phyloP scores from a whole-genome alignment of 805 yeast species.

The Candida caryicola region DNA sequence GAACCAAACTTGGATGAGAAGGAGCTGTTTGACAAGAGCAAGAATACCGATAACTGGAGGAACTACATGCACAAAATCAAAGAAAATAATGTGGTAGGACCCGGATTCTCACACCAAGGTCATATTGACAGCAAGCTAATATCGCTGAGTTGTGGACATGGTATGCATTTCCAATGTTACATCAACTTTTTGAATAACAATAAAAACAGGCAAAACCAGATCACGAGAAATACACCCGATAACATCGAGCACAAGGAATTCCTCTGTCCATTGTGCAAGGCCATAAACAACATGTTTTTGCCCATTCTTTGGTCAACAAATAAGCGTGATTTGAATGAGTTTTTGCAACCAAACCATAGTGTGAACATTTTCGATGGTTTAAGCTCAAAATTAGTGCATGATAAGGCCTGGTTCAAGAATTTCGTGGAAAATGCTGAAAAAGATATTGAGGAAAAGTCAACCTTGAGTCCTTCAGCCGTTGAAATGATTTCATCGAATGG shows the following conservation, averaged over 20 bases:
- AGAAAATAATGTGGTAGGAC: constrained; percentile 54
- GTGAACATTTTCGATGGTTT: constrained; percentile 15
- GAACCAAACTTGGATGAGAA: constrained; percentile 37
- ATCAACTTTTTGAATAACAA: constrained; percentile 58
- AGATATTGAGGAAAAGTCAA: constrained; percentile 24
- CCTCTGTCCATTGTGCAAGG: constrained; percentile 87
- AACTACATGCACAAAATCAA: constrained; percentile 35
- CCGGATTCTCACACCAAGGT: constrained; percentile 56
- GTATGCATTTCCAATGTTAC: constrained; percentile 83
- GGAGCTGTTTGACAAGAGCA: constrained; percentile 10
- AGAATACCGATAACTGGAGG: constrained; percentile 33
- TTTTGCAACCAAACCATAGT: constrained; percentile 13
- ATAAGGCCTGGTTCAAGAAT: constrained; percentile 23
- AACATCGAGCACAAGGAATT: constrained; percentile 68
- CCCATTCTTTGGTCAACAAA: constrained; percentile 68
- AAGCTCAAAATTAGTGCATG: constrained; percentile 11
- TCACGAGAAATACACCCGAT: constrained; percentile 81
- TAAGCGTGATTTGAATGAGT: constrained; percentile 25
- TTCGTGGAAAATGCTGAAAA: constrained; percentile 19
- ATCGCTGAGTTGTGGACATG: constrained; percentile 86
- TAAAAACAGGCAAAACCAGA: constrained; percentile 58
- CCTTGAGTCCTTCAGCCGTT: constrained; percentile 23
- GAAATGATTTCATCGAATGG: constrained; percentile 27
- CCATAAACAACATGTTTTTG: constrained; percentile 76
- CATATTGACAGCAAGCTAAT: constrained; percentile 45